Conservation (phyloP, 2,329 filamentous ascomycete species). For the Ustilaginoidea virens region DNA sequence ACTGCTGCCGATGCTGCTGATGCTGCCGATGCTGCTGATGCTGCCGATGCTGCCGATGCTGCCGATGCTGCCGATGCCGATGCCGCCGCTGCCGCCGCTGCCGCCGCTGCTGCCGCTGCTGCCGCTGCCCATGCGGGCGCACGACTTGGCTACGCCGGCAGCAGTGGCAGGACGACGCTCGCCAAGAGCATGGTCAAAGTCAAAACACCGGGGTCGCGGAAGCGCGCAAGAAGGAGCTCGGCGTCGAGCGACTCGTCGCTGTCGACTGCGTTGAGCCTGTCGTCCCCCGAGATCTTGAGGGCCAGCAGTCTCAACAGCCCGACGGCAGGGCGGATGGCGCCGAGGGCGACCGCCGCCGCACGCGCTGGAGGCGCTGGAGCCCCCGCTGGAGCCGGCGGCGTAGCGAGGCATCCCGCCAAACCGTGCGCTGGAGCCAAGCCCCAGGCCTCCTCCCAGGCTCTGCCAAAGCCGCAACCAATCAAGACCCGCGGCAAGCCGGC, state of each 20-base stretch:
- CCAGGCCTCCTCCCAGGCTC: constrained; percentile 21
- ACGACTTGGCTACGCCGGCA: no score
- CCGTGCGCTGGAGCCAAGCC: constrained; percentile 10
- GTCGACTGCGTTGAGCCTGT: constrained; percentile 22
- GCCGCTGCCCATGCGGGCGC: no score
- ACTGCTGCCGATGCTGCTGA: no score
- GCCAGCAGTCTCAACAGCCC: constrained; percentile 7
- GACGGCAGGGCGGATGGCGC: constrained; percentile 1
- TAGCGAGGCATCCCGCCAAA: background rate
- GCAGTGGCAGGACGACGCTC: background rate
- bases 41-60: no score
- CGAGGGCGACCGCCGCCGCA: constrained; percentile 2
- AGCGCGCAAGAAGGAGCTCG: constrained; percentile 19
- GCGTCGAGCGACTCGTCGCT: constrained; percentile 27
- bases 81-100: constrained; percentile 1
- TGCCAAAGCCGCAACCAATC: constrained; percentile 18
- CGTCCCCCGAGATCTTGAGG: constrained; percentile 20
- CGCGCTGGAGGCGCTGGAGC: background rate
- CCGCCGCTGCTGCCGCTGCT: constrained; percentile 1
- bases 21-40: no score
- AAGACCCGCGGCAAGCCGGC: constrained; percentile 21
- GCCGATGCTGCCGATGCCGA: no score
- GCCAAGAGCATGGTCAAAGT: constrained; percentile 9
- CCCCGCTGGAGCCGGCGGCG: no score
- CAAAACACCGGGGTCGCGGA: constrained; percentile 20